Conservation (phyloP, 2,329 filamentous ascomycete genomes). For the Hypoxylon rubiginosum region DNA sequence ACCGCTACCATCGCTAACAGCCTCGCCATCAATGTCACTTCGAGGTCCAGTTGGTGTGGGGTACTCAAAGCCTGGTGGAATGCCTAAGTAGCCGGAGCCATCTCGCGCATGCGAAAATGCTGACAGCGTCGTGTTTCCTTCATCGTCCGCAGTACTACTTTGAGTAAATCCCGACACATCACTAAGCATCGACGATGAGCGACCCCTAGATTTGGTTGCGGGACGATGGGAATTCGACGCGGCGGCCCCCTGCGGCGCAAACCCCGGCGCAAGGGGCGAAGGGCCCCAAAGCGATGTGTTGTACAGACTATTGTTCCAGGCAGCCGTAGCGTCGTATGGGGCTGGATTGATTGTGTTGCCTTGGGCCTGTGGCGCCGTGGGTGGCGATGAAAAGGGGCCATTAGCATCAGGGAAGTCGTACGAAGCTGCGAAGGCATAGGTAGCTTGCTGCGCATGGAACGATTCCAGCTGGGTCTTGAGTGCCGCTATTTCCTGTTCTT, state of each 20-base stretch:
- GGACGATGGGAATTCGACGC: constrained; percentile 51
- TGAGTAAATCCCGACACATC: constrained; percentile 77
- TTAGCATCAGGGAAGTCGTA: constrained; percentile 48
- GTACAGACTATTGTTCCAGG: constrained; percentile 53
- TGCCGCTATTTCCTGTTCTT: constrained; percentile 57
- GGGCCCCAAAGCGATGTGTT: constrained; percentile 52
- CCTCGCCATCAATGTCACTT: constrained; percentile 48
- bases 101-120: constrained; percentile 34
- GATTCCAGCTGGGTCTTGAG: constrained; percentile 57
- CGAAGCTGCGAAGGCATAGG: constrained; percentile 52
- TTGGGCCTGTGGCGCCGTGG: constrained; percentile 41
- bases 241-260: constrained; percentile 52
- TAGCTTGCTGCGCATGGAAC: constrained; percentile 54
- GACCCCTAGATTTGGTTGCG: constrained; percentile 62
- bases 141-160: constrained; percentile 67
- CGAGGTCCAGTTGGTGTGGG: constrained; percentile 46
- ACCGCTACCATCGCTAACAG: constrained; percentile 56
- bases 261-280: constrained; percentile 56
- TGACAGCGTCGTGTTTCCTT: constrained; percentile 44
- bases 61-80: constrained; percentile 48
- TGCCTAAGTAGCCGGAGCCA: constrained; percentile 43
- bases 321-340: constrained; percentile 48
- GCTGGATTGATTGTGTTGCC: constrained; percentile 32
- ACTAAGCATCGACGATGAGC: constrained; percentile 76
- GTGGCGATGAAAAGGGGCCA: constrained; percentile 42